A percentile compares a stretch with the other conserved stretches of the same genome.
phyloP scores from a whole-genome alignment of 2,329 filamentous ascomycete genomes.

The Fusarium austroafricanum region DNA sequence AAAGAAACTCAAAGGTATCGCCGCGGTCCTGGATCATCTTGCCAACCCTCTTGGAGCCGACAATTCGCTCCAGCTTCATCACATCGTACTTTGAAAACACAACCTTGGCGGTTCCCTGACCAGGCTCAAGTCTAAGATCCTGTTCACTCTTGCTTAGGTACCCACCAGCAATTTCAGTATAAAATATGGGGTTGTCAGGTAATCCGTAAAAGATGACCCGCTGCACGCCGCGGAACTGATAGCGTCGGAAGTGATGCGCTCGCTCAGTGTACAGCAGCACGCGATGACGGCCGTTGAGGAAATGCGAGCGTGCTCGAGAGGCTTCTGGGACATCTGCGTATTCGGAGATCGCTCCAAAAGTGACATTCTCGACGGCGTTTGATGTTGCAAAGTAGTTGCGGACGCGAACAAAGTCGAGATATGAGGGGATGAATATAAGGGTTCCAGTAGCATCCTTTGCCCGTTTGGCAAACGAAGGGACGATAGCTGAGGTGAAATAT shows the following conservation, averaged over 20 bases:
- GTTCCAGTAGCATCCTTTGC: slow-evolving; percentile 74
- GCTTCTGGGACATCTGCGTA: slow-evolving; percentile 85
- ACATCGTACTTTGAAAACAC: slow-evolving; percentile 92
- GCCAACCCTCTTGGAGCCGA: slow-evolving; percentile 81
- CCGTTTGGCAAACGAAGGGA: slow-evolving; percentile 79
- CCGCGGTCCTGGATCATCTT: slow-evolving; percentile 86
- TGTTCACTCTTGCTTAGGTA: slow-evolving; percentile 72
- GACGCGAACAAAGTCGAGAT: slow-evolving; percentile 93
- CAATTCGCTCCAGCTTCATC: slow-evolving; percentile 87
- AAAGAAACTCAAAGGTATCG: slow-evolving; percentile 97
- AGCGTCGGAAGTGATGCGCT: slow-evolving; percentile 96
- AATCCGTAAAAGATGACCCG: slow-evolving; percentile 89
- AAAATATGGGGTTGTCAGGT: slow-evolving; percentile 88
- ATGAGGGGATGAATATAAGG: slow-evolving; percentile 90
- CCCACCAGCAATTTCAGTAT: slow-evolving; percentile 78
- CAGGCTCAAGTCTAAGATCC: slow-evolving; percentile 65
- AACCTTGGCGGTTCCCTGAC: slow-evolving; percentile 68
- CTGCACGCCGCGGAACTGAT: slow-evolving; percentile 82
- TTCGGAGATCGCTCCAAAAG: slow-evolving; percentile 85
- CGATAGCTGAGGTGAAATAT: slow-evolving; percentile 85
- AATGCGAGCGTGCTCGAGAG: slow-evolving; percentile 86
- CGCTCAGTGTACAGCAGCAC: slow-evolving; percentile 92
- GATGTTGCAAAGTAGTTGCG: slow-evolving; percentile 91
- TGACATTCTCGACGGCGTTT: slow-evolving; percentile 61
- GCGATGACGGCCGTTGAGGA: slow-evolving; percentile 82